phyloP scores from a whole-genome alignment of 176 grass and related monocot genomes.

The Elymus sibiricus region DNA sequence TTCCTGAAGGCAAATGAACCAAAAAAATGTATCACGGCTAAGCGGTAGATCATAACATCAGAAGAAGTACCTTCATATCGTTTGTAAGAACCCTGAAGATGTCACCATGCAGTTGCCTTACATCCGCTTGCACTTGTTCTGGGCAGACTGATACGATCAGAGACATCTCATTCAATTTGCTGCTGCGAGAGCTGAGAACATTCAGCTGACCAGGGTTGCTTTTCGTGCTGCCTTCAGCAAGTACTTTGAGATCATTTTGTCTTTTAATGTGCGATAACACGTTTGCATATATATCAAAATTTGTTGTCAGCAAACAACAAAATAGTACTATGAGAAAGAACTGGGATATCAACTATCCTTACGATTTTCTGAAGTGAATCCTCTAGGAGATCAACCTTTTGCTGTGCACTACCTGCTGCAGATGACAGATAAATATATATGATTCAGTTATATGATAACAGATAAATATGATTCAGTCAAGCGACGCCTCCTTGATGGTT shows the following conservation, averaged over 20 bases:
- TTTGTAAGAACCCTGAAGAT: slow-evolving; percentile 40
- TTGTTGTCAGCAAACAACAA: background rate
- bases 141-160: slow-evolving; percentile 51
- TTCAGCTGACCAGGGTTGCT: slow-evolving; percentile 35
- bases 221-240: slow-evolving; percentile 47
- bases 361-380: slow-evolving; percentile 77
- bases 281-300: too few species aligned
- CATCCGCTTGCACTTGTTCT: slow-evolving; percentile 45
- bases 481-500: slow-evolving; percentile 73
- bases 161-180: slow-evolving; percentile 69
- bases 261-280: slow-evolving; percentile 61
- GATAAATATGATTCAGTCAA: slow-evolving; percentile 44
- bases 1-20: background rate
- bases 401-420: slow-evolving; percentile 56
- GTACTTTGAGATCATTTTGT: slow-evolving; percentile 62
- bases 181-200: slow-evolving; percentile 39
- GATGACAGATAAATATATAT: slow-evolving; percentile 15
- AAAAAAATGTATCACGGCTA: background rate
- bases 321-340: slow-evolving; percentile 18
- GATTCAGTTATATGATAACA: slow-evolving; percentile 15
- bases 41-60: background rate
- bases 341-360: slow-evolving; percentile 24
- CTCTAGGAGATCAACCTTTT: slow-evolving; percentile 57
- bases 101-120: slow-evolving; percentile 57
- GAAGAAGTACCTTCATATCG: too few species aligned